A percentile compares a stretch with the other conserved stretches of the same genome.
These are phyloP conservation scores for Aspergillus pseudoterreus DNA, from an alignment of 2,329 filamentous ascomycete species.

Conservation along the genomic window DNA sequence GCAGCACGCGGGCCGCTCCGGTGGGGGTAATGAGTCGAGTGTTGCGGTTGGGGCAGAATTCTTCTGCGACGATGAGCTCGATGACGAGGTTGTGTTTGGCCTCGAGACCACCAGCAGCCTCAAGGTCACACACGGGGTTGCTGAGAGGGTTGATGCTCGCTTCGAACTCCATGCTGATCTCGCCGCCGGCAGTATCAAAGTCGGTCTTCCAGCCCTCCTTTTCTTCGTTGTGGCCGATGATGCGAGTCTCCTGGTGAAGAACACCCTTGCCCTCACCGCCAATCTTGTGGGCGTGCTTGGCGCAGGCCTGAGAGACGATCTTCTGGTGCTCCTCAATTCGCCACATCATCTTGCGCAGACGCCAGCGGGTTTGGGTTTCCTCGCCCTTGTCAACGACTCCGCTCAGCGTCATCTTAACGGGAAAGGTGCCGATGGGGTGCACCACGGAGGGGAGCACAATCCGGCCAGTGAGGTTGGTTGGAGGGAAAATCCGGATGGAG, in stretches of 20 bases:
- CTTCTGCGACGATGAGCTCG: constrained; percentile 91
- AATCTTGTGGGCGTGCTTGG: constrained; percentile 66
- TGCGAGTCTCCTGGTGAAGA: constrained; percentile 68
- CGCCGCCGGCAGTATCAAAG: constrained; percentile 62
- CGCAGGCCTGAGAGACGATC: constrained; percentile 74
- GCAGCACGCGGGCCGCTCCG: constrained; percentile 81
- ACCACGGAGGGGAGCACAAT: constrained; percentile 79
- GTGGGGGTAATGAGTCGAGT: constrained; percentile 77
- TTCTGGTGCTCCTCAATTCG: constrained; percentile 84
- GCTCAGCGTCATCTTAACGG: constrained; percentile 73
- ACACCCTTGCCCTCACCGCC: constrained; percentile 66
- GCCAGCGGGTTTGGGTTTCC: constrained; percentile 75
- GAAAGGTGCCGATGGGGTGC: constrained; percentile 80
- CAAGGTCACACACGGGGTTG: constrained; percentile 74
- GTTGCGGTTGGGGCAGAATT: constrained; percentile 69
- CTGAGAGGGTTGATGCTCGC: constrained; percentile 58
- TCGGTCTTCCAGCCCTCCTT: constrained; percentile 88
- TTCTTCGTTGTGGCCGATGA: constrained; percentile 76
- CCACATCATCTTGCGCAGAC: constrained; percentile 88
- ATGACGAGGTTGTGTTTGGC: constrained; percentile 82
- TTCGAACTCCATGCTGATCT: constrained; percentile 78
- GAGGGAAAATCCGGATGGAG: constrained; percentile 90
- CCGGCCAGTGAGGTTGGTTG: constrained; percentile 85
- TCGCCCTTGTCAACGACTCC: constrained; percentile 74
- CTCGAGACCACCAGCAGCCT: constrained; percentile 68